Base-by-base conservation (phyloP, 768 basidiomycete genomes). In the Chalciporus pseudorubinellus region DNA sequence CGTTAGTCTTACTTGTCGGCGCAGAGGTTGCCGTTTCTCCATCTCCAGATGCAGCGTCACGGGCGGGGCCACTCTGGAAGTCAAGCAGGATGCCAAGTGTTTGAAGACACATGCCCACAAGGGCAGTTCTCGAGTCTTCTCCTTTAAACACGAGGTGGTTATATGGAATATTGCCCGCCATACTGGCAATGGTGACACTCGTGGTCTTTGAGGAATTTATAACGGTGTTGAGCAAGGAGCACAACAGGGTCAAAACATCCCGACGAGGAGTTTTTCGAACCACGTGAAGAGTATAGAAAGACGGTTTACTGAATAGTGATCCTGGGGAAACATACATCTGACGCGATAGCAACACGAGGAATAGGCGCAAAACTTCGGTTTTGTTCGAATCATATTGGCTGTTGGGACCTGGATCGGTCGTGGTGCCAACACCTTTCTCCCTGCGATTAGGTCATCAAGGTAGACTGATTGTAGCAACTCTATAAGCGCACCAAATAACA, bases 371-470 rank as follows among this genome's bases (percentile, higher is more conserved):
- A 33, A 98, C 87, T 72, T 98, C 94, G 2, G 82, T 84, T 65
- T 89, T 93, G 73, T 94, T 92, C 46, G 72, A 74, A 63, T 97
- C 92, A 47, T 84, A 80, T 21, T 76, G 74, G 57, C 78, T 78
- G 59, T 72, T 79, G 8, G 82, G 74, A 0, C 85, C 85, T 8
- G 83, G 79, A 64, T 90, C 86, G 33, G 79, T 74, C 2, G 92
- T 91, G 2, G 92, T 92, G 12, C 97, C 95, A 20, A 99, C 81
- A 12, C 95, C 95, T 62, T 88, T 92, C 75, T 97, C 93, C 95
- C 95, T 94, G 50, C 24, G 19, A 36, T 40, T 22, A 39, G 43
- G 31, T 49, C 34, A 26, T 59, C 22, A 59, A 22, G 38, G 53
- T 33, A n/a, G 3, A 47, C 18, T 28, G 43, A 36, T 48, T 26